These are phyloP conservation scores for Sphaerobolus stellatus DNA, from an alignment of 1,284 basidiomycete genomes.

Conservation along the genomic window DNA sequence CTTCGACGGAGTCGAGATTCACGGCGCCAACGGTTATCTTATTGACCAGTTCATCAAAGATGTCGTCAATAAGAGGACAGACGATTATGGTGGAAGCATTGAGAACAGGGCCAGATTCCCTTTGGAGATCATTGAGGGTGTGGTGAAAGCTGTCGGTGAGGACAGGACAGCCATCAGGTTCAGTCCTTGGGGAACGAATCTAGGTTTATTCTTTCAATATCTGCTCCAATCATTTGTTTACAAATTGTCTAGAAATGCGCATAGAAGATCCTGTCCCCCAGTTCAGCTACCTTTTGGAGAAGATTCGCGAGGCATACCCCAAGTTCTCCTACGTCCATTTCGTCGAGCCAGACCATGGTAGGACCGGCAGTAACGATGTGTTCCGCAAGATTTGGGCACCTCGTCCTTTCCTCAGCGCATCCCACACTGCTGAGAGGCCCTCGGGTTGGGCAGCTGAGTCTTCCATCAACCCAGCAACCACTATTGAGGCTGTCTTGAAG, in stretches of 20 bases:
- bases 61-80: constrained; percentile 41
- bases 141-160: constrained; percentile 10
- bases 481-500: constrained; percentile 12
- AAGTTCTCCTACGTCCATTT: constrained; percentile 58
- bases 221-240: not conserved
- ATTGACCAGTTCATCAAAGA: constrained; percentile 20
- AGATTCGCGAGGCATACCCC: constrained; percentile 39
- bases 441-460: constrained; percentile 54
- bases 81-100: constrained; percentile 45
- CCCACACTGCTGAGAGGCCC: too few species aligned
- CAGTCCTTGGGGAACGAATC: constrained; percentile 29
- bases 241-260: constrained; percentile 31
- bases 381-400: constrained; percentile 10
- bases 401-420: constrained; percentile 46
- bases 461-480: not conserved
- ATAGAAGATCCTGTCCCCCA: constrained; percentile 47
- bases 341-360: constrained; percentile 39
- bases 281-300: constrained; percentile 37
- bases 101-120: constrained; percentile 43
- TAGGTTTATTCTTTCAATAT: not conserved
- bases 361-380: constrained; percentile 27
- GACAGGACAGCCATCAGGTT: constrained; percentile 37
- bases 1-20: constrained; percentile 21
- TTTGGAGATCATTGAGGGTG: constrained; percentile 34
- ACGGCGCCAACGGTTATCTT: constrained; percentile 18